Base-by-base conservation (phyloP, 2,329 filamentous ascomycete species). In the Hymenoscyphus infarciens region DNA sequence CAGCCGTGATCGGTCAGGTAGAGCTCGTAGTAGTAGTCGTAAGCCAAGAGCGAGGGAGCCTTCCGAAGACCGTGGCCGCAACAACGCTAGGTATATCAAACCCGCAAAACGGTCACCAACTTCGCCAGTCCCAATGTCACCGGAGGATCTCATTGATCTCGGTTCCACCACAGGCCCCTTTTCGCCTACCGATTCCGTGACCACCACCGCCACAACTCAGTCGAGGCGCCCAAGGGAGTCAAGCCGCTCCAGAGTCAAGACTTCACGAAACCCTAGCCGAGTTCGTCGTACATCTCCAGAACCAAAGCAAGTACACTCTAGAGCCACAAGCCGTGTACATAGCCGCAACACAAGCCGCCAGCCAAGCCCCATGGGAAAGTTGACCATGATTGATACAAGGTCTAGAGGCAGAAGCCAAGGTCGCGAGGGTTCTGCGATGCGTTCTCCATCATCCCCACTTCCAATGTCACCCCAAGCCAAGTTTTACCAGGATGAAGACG, bases 81-180 rank as follows among this genome's bases (percentile, higher is more conserved):
- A 82, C 27, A 79, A 83, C 13, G 81, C 84, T 54, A 84, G 88
- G 25, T 88, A 87, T 67, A 92, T 89, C 66, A 89, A 87, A 72
- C 85, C 89, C 19, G 85, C 87, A 13, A 96, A 97, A 76, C 83
- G 90, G 25, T 97, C 94, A 1, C 94, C 94, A 0, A 96, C 92
- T 1, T 97, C 94, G 0, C 94, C 94, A 0, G 83, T 97, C 1
- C 92, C 93, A 2, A 97, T 97, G 93, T 96, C 93, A 2, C 92
- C 92, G 0, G 91, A 97, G 70, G 92, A 97, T 70, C 74, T 91
- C 64, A 85, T 86, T 71, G 87, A 84, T 68, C 75, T 89, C 57
- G 57, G 65, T 54, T 67, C 71, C 71, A 72, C 62, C 67, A 71
- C 63, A 74, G 75, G 60, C 67, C 53, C 56, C 38, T 61, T 64